Base-by-base conservation (phyloP, 345 rosid genomes). In the Lepidium aucheri region DNA sequence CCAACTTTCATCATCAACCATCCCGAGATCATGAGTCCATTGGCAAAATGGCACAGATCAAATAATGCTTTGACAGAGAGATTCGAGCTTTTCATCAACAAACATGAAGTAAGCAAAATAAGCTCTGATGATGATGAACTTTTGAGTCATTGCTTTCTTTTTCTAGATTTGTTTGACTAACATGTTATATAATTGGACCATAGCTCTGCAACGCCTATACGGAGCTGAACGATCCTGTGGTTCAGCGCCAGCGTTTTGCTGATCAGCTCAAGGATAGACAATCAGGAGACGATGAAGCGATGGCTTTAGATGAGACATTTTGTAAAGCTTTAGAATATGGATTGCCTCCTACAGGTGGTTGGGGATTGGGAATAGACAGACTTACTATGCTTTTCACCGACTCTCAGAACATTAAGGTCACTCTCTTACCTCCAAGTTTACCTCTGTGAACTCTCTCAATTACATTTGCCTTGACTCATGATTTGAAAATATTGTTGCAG, bases 281-380 rank as follows among this genome's bases (percentile, higher is more conserved):
- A 50, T 94, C 88, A 2, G 99, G 99, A 33, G 99, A 94, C 62
- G 99, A 90, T 56, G 99, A 94, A 80, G 99, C 99, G 2, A 94
- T 94, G 97, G 95, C 96, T 53, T 49, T 85, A 53, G 99, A 94
- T 75, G 99, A 94, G 78, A 85, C 92, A 24, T 94, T 94, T 55
- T 91, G 97, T 61, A 80, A 79, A 0, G 89, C 96, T 42, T 89
- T 94, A 11, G 97, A 94, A 69, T 90, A 86, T 55, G 95, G 96
- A 14, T 68, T 94, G 79, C 90, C 99, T 65, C 99, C 99, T 18
- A 94, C 97, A 5, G 95, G 83, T 75, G 99, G 97, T 36, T 94
- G 97, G 97, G 99, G 99, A 63, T 15, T 94, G 80, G 97, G 97
- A 51, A 68, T 94, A 8, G 99, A 94, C 76, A 82, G 97, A 65